phyloP scores from a whole-genome alignment of 192 early-diverging fungal genomes.

The Spinellus fusiger region DNA sequence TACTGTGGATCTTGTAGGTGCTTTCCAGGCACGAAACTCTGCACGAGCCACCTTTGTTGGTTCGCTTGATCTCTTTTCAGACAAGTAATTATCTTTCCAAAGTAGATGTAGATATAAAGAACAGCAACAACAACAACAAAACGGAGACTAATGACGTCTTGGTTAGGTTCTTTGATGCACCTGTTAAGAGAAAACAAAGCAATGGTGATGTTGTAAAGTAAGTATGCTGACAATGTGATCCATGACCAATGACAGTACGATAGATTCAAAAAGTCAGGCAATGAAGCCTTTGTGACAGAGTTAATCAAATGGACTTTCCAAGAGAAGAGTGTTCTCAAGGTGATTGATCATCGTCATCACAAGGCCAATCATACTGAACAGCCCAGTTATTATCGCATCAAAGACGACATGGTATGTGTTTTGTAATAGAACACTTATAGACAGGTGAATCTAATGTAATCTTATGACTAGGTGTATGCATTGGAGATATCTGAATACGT shows the following conservation, averaged over 20 bases:
- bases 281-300: conserved; percentile 67
- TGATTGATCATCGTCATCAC: conserved; percentile 60
- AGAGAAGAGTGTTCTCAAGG: conserved; percentile 82
- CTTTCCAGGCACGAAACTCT: conserved; percentile 85
- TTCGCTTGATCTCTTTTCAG: conserved; percentile 75
- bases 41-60: conserved; percentile 83
- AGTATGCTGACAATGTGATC: neutral
- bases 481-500: conserved; percentile 77
- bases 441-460: neutral
- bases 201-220: neutral
- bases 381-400: conserved; percentile 84
- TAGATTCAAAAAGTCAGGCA: conserved; percentile 45
- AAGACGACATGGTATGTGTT: conserved; percentile 73
- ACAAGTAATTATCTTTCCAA: conserved; percentile 56
- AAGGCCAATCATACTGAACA: conserved; percentile 57
- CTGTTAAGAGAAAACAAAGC: conserved; percentile 2
- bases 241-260: neutral
- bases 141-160: too few species aligned
- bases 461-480: conserved; percentile 58
- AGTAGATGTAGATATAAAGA: conserved; percentile 8
- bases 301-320: conserved; percentile 87
- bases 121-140: conserved; percentile 21
- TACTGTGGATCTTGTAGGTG: conserved; percentile 67
- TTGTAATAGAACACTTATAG: neutral
- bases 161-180: conserved; percentile 6